Conservation (phyloP, 257 asterid genomes). For the Parsonsia alboflavescens region DNA sequence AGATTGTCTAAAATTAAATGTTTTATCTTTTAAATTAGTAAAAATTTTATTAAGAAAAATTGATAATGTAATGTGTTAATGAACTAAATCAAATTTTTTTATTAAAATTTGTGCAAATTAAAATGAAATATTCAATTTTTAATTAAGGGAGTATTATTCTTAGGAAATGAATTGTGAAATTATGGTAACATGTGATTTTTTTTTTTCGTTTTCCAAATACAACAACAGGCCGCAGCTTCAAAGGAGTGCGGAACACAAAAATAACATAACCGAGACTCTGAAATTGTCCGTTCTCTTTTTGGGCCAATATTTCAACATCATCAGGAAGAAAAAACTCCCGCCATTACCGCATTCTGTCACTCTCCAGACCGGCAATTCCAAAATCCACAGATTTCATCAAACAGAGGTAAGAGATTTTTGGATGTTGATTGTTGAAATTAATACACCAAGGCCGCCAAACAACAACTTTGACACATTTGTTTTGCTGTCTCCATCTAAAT, state of each 20-base stretch:
- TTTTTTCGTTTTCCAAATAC: too few species aligned
- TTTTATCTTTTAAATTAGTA: too few species aligned
- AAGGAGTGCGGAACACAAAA: neutral
- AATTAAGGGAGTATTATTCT: too few species aligned
- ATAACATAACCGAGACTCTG: neutral
- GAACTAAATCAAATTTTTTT: too few species aligned
- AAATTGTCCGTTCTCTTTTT: neutral
- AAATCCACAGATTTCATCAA: neutral
- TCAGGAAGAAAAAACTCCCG: constrained; percentile 11
- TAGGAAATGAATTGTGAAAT: too few species aligned
- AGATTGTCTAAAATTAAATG: too few species aligned
- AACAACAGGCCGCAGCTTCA: neutral
- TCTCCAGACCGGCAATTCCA: constrained; percentile 7
- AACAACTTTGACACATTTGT: neutral
- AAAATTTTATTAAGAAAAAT: too few species aligned
- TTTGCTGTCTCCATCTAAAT: neutral
- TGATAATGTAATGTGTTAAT: too few species aligned
- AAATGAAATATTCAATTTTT: too few species aligned
- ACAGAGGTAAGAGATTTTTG: neutral
- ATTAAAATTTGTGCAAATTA: too few species aligned
- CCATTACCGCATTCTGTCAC: constrained; percentile 8
- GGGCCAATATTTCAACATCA: constrained; percentile 8
- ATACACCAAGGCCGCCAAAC: neutral
- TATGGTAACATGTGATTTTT: too few species aligned
- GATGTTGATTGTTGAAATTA: neutral